phyloP scores from a whole-genome alignment of 129 eudicot species.

The Helianthus annuus region HanXRQr2.0-SUNRISE NC_035438.2:27562413-27562912 shows the following conservation, averaged over 20 bases:
- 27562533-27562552: conserved; percentile 12
- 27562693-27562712: conserved; percentile 41
- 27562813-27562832: conserved; percentile 43
- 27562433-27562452: conserved; percentile 43
- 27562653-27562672: conserved; percentile 40
- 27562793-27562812: conserved; percentile 48
- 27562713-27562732: conserved; percentile 35
- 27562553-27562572: conserved; percentile 55
- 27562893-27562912: conserved; percentile 32
- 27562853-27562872: conserved; percentile 31
- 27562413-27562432: conserved; percentile 20
- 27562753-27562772: conserved; percentile 40
- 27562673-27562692: conserved; percentile 22
- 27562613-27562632: conserved; percentile 44
- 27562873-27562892: conserved; percentile 33
- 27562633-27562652: conserved; percentile 43
- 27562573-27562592: conserved; percentile 67
- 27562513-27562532: conserved; percentile 38
- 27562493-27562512: conserved; percentile 45
- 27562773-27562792: conserved; percentile 47
- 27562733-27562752: conserved; percentile 33
- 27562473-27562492: background rate
- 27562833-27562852: conserved; percentile 49
- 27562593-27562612: conserved; percentile 43
- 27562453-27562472: conserved; percentile 15